A percentile compares a stretch with the other conserved stretches of the same genome.
These are phyloP conservation scores for Apiospora sp. DNA, from an alignment of 2,329 filamentous ascomycete species.

Conservation along the genomic window DNA sequence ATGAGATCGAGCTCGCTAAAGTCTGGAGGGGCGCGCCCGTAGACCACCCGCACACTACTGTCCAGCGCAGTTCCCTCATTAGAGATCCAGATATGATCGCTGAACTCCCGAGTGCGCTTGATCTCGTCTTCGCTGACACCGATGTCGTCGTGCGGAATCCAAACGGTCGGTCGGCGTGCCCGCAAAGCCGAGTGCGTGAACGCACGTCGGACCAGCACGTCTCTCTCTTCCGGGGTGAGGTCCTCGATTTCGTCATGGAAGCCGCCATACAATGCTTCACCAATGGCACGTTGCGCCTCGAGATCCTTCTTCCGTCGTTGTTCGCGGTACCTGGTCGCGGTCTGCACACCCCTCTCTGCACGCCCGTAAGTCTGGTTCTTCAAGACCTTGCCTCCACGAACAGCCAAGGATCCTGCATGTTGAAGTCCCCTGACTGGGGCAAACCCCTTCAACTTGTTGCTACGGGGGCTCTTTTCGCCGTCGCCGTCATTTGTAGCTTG, in stretches of 20 bases:
- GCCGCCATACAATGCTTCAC: conserved; percentile 83
- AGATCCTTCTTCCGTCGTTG: conserved; percentile 65
- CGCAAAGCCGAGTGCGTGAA: conserved; percentile 92
- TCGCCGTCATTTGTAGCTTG: conserved; percentile 35
- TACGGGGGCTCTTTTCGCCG: conserved; percentile 41
- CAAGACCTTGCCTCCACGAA: conserved; percentile 57
- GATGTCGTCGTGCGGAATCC: conserved; percentile 91
- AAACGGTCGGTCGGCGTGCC: conserved; percentile 85
- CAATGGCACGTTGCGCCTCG: conserved; percentile 76
- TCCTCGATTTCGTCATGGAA: conserved; percentile 95
- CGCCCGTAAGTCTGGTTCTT: conserved; percentile 54
- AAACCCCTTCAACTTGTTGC: conserved; percentile 41
- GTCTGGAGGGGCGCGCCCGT: conserved; percentile 85
- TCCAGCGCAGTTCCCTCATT: conserved; percentile 92
- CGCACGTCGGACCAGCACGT: conserved; percentile 82
- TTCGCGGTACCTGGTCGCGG: conserved; percentile 56
- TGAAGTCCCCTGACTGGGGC: conserved; percentile 56
- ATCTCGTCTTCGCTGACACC: conserved; percentile 95
- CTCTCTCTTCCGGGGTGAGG: conserved; percentile 86
- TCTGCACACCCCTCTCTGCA: conserved; percentile 49
- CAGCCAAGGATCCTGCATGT: conserved; percentile 57
- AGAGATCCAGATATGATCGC: conserved; percentile 87
- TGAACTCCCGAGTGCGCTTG: conserved; percentile 76
- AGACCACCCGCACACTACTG: conserved; percentile 82
- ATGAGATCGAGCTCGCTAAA: conserved; percentile 90